phyloP scores from a whole-genome alignment of 768 basidiomycete genomes.

The Termitomyces sp. region DNA sequence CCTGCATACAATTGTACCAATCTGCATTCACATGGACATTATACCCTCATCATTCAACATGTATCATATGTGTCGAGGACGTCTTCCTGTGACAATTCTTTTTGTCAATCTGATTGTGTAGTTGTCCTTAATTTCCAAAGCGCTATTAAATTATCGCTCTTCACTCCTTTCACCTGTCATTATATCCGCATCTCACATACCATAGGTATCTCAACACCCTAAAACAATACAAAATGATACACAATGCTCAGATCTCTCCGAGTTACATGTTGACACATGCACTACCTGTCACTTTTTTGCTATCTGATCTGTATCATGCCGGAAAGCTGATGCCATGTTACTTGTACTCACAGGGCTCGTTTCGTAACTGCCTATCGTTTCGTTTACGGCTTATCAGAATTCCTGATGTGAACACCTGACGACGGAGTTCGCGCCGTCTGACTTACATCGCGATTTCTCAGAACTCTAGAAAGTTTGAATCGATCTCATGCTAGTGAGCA shows the following conservation, averaged over 20 bases:
- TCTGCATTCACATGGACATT: slow-evolving; percentile 12
- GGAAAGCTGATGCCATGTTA: background rate
- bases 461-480: background rate
- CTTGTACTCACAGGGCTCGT: no score
- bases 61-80: slow-evolving; percentile 7
- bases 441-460: background rate
- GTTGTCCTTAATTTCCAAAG: background rate
- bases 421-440: slow-evolving; percentile 1
- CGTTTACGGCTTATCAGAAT: background rate
- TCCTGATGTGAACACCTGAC: slow-evolving; percentile 2
- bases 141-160: slow-evolving; percentile 6
- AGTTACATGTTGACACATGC: no score
- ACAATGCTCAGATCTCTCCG: background rate
- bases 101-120: background rate
- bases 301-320: background rate
- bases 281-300: background rate
- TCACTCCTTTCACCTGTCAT: background rate
- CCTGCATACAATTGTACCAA: slow-evolving; percentile 13
- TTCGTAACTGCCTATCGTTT: background rate
- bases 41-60: slow-evolving; percentile 5
- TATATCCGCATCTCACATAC: background rate
- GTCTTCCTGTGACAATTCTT: slow-evolving; percentile 1
- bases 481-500: background rate
- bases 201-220: background rate
- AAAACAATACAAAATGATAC: background rate